These are phyloP conservation scores for Rhodamnia argentea DNA, from an alignment of 345 rosid genomes.

Conservation along the genomic window DNA sequence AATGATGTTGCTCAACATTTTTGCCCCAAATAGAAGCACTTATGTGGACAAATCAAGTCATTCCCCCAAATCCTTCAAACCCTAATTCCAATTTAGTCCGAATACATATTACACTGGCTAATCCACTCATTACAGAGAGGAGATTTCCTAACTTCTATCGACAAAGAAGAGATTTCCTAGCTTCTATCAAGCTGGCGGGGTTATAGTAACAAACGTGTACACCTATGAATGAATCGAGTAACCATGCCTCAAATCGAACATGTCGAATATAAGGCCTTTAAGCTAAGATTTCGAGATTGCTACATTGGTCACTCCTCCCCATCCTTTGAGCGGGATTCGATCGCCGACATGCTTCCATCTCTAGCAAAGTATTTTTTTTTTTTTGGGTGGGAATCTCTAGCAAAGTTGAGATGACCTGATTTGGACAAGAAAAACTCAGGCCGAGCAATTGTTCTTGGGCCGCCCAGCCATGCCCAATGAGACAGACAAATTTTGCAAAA, in stretches of 20 bases:
- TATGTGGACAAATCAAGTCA: too few species aligned
- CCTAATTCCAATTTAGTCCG: too few species aligned
- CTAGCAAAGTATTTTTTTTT: neutral
- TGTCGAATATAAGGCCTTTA: neutral
- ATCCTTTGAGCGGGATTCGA: neutral
- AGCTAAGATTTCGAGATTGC: neutral
- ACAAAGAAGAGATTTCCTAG: too few species aligned
- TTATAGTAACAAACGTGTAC: neutral
- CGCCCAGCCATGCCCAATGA: neutral
- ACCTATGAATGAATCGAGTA: neutral
- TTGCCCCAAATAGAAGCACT: too few species aligned
- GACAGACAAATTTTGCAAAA: neutral
- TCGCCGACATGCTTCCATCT: neutral
- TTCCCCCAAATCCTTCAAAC: too few species aligned
- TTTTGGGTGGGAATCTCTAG: too few species aligned
- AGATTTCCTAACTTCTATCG: too few species aligned
- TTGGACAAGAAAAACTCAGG: neutral
- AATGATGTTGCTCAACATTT: too few species aligned
- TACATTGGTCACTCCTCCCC: neutral
- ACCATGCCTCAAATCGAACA: neutral
- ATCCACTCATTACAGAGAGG: conserved; percentile 16
- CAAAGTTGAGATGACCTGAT: neutral
- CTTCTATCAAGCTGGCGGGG: too few species aligned
- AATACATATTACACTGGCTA: conserved; percentile 29
- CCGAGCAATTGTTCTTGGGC: neutral